Evolutionary conservation across 2,329 filamentous ascomycete genomes (phyloP), one percentile per base, ranked within the genome.

Genomic region (Neoascochyta sp.): DNA sequence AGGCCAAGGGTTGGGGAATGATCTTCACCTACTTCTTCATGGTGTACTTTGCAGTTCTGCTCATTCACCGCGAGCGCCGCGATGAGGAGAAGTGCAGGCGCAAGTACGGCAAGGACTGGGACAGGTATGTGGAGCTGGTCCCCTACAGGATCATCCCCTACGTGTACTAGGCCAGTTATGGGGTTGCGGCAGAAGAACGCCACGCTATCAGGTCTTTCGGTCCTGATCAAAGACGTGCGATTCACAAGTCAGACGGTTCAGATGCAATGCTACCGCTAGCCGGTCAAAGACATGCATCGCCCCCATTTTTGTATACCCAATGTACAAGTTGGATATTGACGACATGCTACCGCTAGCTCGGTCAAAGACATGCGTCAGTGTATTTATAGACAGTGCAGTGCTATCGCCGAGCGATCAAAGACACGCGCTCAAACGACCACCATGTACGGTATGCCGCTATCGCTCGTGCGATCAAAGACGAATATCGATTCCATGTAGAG

Each of bases 101-200:
- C 57, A 96, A 96, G 73, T 96, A 96, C 55, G 89, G 89, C 15
- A 81, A 81, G 47, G 88, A 95, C 57, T 96, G 90, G 89, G 78
- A 88, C 42, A 76, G 79, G 65, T 96, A 95, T 66, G 88, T 84
- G 64, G 79, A 81, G 64, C 75, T 80, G 57, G 90, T 95, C 24
- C 79, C 74, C 38, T 95, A 76, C 63, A 77, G 81, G 56, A 93
- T 96, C 47, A 66, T 95, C 22, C 90, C 90, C 5, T 84, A 84
- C 19, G 69, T 95, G 11, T 95, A 95, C 66, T 95, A 60, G 31
- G 27, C 4, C 8, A 2, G 12, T 18, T 19, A 16, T 8, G 13
- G 7, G 21, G 13, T 16, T 15, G 21, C n/a, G 24, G 16, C 5
- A 27, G 19, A 22, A 11, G 29, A 43, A 39, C 48, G 50, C 38